These are phyloP conservation scores for Annulohypoxylon maeteangense DNA, from an alignment of 495 filamentous ascomycete genomes.

Conservation along the genomic window DNA sequence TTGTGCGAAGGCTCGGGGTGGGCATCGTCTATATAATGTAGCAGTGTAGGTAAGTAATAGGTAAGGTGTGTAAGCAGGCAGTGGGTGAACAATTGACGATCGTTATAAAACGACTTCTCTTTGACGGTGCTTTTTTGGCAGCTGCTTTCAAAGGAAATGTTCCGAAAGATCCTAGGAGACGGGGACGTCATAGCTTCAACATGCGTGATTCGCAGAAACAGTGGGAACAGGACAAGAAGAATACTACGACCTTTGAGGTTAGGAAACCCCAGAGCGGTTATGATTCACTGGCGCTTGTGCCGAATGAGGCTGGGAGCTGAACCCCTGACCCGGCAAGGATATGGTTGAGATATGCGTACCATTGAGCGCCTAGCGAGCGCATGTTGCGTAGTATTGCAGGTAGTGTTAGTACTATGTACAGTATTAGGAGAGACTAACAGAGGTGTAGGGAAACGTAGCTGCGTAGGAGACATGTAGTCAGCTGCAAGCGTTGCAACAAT, in stretches of 20 bases:
- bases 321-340: slow-evolving; percentile 24
- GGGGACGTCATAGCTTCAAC: slow-evolving; percentile 37
- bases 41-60: background rate
- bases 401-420: background rate
- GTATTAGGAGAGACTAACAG: background rate
- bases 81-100: slow-evolving; percentile 37
- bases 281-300: slow-evolving; percentile 32
- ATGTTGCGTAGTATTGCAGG: slow-evolving; percentile 9
- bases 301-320: slow-evolving; percentile 42
- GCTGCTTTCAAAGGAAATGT: slow-evolving; percentile 29
- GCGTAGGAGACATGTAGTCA: slow-evolving; percentile 1
- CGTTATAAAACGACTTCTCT: slow-evolving; percentile 40
- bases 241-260: slow-evolving; percentile 25
- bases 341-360: slow-evolving; percentile 22
- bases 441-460: background rate
- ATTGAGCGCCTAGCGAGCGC: slow-evolving; percentile 41
- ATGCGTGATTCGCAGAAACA: slow-evolving; percentile 33
- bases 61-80: slow-evolving; percentile 8
- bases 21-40: background rate
- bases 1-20: slow-evolving; percentile 2
- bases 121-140: slow-evolving; percentile 23
- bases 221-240: slow-evolving; percentile 23
- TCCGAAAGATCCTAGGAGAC: slow-evolving; percentile 33
- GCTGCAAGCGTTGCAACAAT: slow-evolving; percentile 29
- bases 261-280: slow-evolving; percentile 31